Conservation (phyloP, 495 filamentous ascomycete genomes). For the Annulohypoxylon maeteangense region DNA sequence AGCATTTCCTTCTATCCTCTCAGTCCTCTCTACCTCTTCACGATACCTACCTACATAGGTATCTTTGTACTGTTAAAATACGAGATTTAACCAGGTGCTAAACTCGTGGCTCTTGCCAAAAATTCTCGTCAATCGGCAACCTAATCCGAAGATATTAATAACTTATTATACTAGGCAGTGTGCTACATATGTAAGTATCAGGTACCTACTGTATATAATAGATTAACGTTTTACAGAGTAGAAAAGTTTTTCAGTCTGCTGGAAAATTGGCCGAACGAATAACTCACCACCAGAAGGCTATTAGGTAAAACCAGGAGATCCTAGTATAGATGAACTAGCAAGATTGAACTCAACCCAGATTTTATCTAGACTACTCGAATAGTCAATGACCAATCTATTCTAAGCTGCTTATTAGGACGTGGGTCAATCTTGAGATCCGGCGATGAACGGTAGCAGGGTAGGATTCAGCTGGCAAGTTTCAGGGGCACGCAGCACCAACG, state of each 20-base stretch:
- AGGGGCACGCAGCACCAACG: conserved; percentile 24
- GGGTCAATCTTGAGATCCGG: conserved; percentile 33
- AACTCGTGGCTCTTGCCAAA: not conserved
- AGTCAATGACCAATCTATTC: conserved; percentile 26
- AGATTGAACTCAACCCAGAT: conserved; percentile 25
- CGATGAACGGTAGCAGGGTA: conserved; percentile 29
- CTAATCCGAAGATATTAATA: conserved; percentile 4
- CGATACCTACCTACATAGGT: not conserved
- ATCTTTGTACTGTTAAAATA: no score
- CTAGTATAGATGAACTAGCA: conserved; percentile 13
- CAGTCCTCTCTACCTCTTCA: not conserved
- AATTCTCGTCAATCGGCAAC: not conserved
- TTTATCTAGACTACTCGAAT: not conserved
- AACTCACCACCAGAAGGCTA: not conserved
- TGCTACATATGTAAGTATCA: no score
- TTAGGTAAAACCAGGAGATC: conserved; percentile 3
- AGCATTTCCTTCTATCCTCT: no score
- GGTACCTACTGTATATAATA: no score
- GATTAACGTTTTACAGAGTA: not conserved
- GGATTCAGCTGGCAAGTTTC: conserved; percentile 35
- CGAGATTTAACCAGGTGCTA: not conserved
- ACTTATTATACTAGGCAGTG: not conserved
- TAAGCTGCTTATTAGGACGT: conserved; percentile 11
- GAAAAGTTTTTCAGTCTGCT: not conserved
- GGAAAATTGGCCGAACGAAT: not conserved